Evolutionary conservation across 768 basidiomycete species (phyloP).

Genomic region (Botryobasidium botryosum): DNA sequence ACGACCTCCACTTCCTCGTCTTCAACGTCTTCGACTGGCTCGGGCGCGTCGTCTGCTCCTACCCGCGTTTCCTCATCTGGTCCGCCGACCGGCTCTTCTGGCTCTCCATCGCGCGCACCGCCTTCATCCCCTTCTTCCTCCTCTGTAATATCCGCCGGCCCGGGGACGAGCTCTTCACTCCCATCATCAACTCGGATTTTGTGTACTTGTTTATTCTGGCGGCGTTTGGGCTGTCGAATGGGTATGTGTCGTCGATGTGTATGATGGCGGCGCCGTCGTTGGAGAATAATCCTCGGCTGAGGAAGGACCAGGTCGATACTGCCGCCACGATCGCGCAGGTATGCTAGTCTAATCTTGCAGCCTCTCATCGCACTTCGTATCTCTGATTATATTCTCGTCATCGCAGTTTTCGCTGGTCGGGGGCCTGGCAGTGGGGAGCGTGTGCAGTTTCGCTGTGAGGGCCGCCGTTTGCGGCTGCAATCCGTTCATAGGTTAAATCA

Average conservation of each 20-base stretch:
- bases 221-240: slow-evolving; percentile 59
- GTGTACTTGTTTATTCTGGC: slow-evolving; percentile 60
- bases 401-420: slow-evolving; percentile 48
- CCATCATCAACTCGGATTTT: slow-evolving; percentile 59
- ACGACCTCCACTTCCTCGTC: slow-evolving; percentile 54
- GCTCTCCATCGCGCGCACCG: slow-evolving; percentile 48
- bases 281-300: slow-evolving; percentile 57
- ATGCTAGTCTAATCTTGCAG: background rate
- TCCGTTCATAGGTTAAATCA: slow-evolving; percentile 30
- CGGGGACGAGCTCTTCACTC: slow-evolving; percentile 11
- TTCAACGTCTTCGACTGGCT: slow-evolving; percentile 58
- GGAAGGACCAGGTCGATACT: slow-evolving; percentile 64
- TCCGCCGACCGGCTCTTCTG: slow-evolving; percentile 41
- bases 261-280: slow-evolving; percentile 75
- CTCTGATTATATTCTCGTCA: too few species aligned
- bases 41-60: slow-evolving; percentile 51
- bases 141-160: slow-evolving; percentile 52
- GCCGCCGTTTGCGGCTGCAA: slow-evolving; percentile 53
- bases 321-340: slow-evolving; percentile 46
- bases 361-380: background rate
- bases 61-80: slow-evolving; percentile 51
- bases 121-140: slow-evolving; percentile 80
- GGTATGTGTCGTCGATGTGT: slow-evolving; percentile 58
- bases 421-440: slow-evolving; percentile 58
- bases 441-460: slow-evolving; percentile 66